These are phyloP conservation scores for Russula abietina DNA, from an alignment of 768 basidiomycete genomes.

Conservation along the genomic window DNA sequence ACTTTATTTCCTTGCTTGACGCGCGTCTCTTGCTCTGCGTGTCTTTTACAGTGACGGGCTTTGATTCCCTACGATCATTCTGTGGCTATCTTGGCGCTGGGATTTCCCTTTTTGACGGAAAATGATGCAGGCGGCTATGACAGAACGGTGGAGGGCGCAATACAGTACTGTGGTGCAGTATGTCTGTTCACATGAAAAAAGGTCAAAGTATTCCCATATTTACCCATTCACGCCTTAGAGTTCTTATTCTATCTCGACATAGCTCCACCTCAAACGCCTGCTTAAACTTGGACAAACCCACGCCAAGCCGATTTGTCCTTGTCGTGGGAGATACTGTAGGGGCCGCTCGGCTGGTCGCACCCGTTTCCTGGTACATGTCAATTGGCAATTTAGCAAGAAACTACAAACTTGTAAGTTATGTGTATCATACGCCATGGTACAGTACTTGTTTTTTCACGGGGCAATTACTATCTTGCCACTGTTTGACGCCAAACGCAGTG, in stretches of 20 bases:
- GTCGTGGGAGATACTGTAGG: slow-evolving; percentile 1
- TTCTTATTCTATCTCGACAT: background rate
- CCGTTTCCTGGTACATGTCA: background rate
- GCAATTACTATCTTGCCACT: too few relatives aligned
- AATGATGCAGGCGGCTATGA: background rate
- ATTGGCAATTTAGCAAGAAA: background rate
- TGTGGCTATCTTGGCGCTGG: background rate
- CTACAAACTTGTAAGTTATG: too few relatives aligned
- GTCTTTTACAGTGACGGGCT: background rate
- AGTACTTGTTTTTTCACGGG: background rate
- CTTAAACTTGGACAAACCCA: background rate
- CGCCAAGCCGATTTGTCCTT: background rate
- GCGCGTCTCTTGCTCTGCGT: slow-evolving; percentile 5
- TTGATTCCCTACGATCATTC: background rate
- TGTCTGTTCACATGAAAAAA: background rate
- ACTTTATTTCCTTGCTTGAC: background rate
- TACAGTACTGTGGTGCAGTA: background rate
- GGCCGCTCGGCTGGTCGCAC: background rate
- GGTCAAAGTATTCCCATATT: background rate
- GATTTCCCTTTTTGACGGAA: background rate
- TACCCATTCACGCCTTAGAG: background rate
- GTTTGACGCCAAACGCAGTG: background rate
- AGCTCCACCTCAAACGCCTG: background rate
- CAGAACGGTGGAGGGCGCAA: background rate
- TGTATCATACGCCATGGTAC: background rate